Evolutionary conservation across 805 yeast genomes (phyloP), one percentile per base, ranked within the genome.

Genomic region (Candida hungchunana): DNA sequence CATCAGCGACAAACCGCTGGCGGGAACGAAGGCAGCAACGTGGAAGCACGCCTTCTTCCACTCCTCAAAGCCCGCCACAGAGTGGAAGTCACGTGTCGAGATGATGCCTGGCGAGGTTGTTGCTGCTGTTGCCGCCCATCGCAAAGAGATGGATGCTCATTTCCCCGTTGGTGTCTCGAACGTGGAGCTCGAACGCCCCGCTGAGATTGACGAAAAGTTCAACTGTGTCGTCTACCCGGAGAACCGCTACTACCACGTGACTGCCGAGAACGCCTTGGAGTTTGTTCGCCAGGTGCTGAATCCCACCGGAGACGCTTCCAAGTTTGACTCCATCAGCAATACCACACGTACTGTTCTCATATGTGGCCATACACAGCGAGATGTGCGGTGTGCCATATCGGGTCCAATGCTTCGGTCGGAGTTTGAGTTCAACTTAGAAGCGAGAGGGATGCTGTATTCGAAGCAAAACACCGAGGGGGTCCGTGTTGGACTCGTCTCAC

Each of bases 361-460:
- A 1, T 82, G 93, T 58, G 89, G 86, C 0, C 93, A 82, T 50
- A 49, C 66, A 0, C 56, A 70, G 29, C 54, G 90, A 43, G 93
- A 82, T 51, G 56, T 64, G 0, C 53, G 93, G 32, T 82, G 93
- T 59, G 90, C 89, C 1, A 47, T 58, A 15, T 46, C 77, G n/a
- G 89, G 82, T 0, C 86, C 86, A 1, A 32, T 77, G 12, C 51
- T 82, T 0, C 50, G 55, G 24, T 47, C 60, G 9, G 87, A 82
- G 51, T 75, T 82, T 34, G 55, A 53, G 18, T 42, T 35, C 20
- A 75, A 71, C 2, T 44, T 79, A 12, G 39, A 48, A 10, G 28
- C 43, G 1, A 62, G 68, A 29, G 57, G 56, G 0, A 28, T 74
- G 28, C 39, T 60, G 14, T 53, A 48, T 30, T 14, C 31, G 7